Base-by-base conservation (phyloP, 2,329 filamentous ascomycete genomes). In the Aureobasidium sp. region DNA sequence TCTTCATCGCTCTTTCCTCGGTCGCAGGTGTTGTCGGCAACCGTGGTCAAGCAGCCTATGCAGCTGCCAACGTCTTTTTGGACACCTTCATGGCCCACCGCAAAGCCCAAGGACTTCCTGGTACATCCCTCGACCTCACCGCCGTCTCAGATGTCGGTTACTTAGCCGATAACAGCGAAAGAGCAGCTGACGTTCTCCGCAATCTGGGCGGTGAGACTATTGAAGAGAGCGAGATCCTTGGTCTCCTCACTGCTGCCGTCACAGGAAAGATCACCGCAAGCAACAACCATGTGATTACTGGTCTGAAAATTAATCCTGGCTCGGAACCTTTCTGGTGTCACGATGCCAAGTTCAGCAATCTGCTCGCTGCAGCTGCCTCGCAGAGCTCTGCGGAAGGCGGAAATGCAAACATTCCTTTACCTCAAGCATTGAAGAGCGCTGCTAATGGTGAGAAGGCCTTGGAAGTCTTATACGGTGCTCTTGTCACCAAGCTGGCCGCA, bases 111-210 rank as follows among this genome's bases (percentile, higher is more conserved):
- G 78, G 79, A 1, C 69, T 80, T 2, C 72, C 77, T 2, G 79
- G 78, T 27, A 74, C 79, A 0, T 77, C 77, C 0, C 73, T 87
- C 1, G 78, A 85, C 66, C 72, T 86, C 15, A 82, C 82, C 0
- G 76, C 77, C 1, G 76, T 86, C 9, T 70, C 71, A 3, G 77
- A 73, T 5, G 68, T 75, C 4, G 78, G 79, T 0, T 75, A 57
- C n/a, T 34, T 57, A 9, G 53, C 53, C n/a, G 53, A 57, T 41
- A 57, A 57, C 41, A 61, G 69, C 29, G 53, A 57, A n/a, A 44
- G 53, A 36, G 53, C 53, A n/a, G 53, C 53, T 17, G 53, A 57
- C 26, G 53, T 57, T 6, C 41, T 57, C 8, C 53, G 53, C 53
- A 57, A 57, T 12, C 41, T 57, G 10, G 53, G 53, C 1, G 53